Conservation (phyloP, 148 eudicot species). For the Talinum fruticosum region DNA sequence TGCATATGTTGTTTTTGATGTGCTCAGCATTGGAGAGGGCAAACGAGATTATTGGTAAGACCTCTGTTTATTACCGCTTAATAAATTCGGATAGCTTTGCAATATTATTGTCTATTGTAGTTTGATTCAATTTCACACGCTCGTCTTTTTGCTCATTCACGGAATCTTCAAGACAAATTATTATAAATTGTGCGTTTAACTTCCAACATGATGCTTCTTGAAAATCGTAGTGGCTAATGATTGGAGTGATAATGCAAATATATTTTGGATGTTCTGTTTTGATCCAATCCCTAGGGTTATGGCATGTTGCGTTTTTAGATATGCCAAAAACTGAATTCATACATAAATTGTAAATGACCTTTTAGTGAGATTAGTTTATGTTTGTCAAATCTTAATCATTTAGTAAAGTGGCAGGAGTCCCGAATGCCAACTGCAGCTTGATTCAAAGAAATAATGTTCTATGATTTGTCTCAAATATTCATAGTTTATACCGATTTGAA, state of each 20-base stretch:
- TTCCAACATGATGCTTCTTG: constrained; percentile 9
- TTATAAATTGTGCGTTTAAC: not conserved
- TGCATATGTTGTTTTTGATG: constrained; percentile 72
- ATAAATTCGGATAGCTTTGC: not conserved
- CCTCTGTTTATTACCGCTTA: constrained; percentile 4
- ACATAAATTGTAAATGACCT: not conserved
- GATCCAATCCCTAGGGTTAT: not conserved
- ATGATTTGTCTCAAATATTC: not conserved
- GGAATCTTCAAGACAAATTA: not conserved
- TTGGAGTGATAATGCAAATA: not conserved
- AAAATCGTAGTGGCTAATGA: constrained; percentile 5
- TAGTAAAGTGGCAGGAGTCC: not conserved
- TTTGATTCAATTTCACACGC: no score
- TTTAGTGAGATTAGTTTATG: not conserved
- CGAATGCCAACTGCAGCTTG: not conserved
- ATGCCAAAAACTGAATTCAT: not conserved
- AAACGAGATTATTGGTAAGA: constrained; percentile 33
- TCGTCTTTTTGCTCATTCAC: no score
- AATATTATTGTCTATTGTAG: no score
- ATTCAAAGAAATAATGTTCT: not conserved
- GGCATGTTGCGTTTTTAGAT: not conserved
- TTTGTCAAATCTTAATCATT: not conserved
- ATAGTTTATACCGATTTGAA: not conserved
- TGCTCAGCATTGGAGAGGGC: constrained; percentile 51
- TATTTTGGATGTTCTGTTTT: not conserved